Evolutionary conservation across 31 red algal species (phyloP), one percentile per base, ranked within the genome.

Genomic region (Odonthalia washingtoniensis): DNA sequence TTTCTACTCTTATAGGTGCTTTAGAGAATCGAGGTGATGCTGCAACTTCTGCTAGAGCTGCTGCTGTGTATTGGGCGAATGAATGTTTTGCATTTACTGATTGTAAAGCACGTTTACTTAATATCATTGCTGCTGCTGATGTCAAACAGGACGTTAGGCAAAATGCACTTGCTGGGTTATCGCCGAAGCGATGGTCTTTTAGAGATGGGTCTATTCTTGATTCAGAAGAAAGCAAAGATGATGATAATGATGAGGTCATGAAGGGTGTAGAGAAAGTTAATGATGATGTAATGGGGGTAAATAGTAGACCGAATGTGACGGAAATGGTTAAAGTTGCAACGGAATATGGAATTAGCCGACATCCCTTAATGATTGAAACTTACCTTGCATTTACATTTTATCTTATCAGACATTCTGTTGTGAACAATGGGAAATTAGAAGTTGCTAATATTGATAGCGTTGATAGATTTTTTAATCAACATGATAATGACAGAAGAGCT

Each of bases 51-150:
- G 83, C 90, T 0, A 43, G 90, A 5, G 36, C 68, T 21, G 90
- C 90, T 30, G 90, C 90, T 49, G 90, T 92, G 64, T 77, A 87
- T 61, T 92, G 90, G 90, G 90, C 90, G 21, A 92, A 92, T 52
- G 90, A 87, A 35, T 92, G 90, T 40, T 92, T 87, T 38, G n/a
- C 41, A 6, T 92, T 92, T 68, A 18, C 76, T 0, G 83, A 92
- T 67, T 72, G 42, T 27, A 61, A 87, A 26, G 90, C 90, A 5
- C 74, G 90, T 26, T 36, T 92, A 24, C 30, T 92, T 27, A 82
- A 92, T 74, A 83, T 92, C 46, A 75, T 92, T 70, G 90, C 90
- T 33, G 31, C 60, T 26, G 60, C 78, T 5, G 90, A 92, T 80
- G 40, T 2, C 5, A 81, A 68, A 21, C 49, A 57, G 21, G 49